Base-by-base conservation (phyloP, 2,329 filamentous ascomycete species). In the Kalmusia sp. region DNA sequence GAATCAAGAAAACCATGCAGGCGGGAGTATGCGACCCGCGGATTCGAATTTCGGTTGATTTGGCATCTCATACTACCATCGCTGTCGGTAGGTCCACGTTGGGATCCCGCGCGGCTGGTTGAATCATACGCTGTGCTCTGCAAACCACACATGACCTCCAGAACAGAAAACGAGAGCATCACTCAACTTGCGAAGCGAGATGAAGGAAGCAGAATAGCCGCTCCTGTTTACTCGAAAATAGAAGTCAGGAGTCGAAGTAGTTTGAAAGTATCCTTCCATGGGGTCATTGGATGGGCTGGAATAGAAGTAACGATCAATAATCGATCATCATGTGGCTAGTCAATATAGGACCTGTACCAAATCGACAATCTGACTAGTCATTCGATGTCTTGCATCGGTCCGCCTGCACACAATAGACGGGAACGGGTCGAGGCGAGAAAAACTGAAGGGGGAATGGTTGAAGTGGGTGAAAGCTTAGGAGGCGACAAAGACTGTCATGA, bases 321-420 rank as follows among this genome's bases (percentile, higher is more conserved):
- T n/a, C n/a, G n/a, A n/a, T n/a, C n/a, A 28, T 28, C 12, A 7
- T 28, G 27, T 7, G 27, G 12, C 27, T 12, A 28, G 27, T 28
- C 27, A 28, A 28, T 28, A 28, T n/a, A n/a, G n/a, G n/a, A n/a
- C n/a, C n/a, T n/a, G n/a, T n/a, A n/a, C n/a, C n/a, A n/a, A n/a
- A n/a, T n/a, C n/a, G n/a, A n/a, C n/a, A n/a, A n/a, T n/a, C n/a
- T n/a, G n/a, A n/a, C n/a, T n/a, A n/a, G n/a, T n/a, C n/a, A n/a
- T n/a, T n/a, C 24, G 45, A 61, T 52, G 49, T 43, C 39, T 33
- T 57, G 55, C 54, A 55, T 57, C 55, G 56, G 57, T 62, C 38
- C 59, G 61, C 53, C 62, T 62, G 65, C 65, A 65, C 43, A 64
- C 37, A 67, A 65, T 64, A 53, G 60, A 59, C 63, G 63, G 59